A percentile compares a stretch with the other conserved stretches of the same genome.
Conservation (phyloP, 2,329 filamentous ascomycete genomes). For the Capronia epimyces region DNA sequence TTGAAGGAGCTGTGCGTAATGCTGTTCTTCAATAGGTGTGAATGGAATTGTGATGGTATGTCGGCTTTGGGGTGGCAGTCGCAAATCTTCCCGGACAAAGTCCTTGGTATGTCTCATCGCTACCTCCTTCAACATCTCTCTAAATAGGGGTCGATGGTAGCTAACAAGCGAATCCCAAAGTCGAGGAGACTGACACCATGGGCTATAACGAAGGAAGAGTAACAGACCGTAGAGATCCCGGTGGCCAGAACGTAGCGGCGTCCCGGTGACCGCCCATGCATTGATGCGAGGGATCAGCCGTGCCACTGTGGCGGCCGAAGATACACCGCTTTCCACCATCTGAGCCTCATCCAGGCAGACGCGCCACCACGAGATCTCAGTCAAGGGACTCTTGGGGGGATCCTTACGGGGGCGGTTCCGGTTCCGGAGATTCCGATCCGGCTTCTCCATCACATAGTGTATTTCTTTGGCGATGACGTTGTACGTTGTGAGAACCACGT, state of each 20-base stretch:
- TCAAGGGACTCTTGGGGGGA: constrained; percentile 66
- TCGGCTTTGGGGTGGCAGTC: constrained; percentile 74
- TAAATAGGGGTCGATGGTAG: constrained; percentile 60
- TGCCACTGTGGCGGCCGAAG: constrained; percentile 74
- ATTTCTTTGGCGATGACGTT: constrained; percentile 72
- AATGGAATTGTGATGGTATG: constrained; percentile 87
- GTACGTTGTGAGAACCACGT: constrained; percentile 60
- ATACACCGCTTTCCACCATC: constrained; percentile 87
- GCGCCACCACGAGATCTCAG: constrained; percentile 82
- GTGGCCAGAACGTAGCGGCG: constrained; percentile 75
- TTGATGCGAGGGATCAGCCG: constrained; percentile 74
- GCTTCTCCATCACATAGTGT: constrained; percentile 65
- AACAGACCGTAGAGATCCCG: constrained; percentile 74
- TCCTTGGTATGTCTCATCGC: constrained; percentile 82
- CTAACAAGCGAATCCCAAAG: constrained; percentile 64
- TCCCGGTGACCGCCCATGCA: constrained; percentile 89
- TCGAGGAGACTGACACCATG: constrained; percentile 60
- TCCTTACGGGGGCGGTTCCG: constrained; percentile 58
- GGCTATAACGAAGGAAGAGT: constrained; percentile 72
- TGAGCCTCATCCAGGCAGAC: constrained; percentile 67
- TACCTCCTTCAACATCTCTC: constrained; percentile 63
- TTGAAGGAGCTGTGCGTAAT: constrained; percentile 71
- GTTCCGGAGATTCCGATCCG: constrained; percentile 62
- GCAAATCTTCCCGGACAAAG: constrained; percentile 69
- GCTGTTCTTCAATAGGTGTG: constrained; percentile 81